Conservation (phyloP, 2,329 filamentous ascomycete genomes). For the Aspergillus melleus region DNA sequence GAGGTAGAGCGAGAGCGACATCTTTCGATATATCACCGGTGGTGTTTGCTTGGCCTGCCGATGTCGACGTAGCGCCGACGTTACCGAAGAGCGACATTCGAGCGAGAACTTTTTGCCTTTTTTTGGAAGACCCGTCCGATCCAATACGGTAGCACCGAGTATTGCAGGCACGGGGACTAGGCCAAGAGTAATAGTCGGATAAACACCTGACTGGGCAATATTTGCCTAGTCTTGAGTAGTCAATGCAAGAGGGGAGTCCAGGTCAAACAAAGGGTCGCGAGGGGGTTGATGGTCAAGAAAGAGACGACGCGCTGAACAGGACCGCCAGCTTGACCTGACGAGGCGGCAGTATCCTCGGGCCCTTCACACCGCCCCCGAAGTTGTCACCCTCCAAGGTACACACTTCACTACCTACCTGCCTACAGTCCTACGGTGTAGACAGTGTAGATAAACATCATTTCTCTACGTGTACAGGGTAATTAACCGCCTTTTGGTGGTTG, state of each 20-base stretch:
- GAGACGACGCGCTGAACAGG: neutral
- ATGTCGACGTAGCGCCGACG: slow-evolving; percentile 50
- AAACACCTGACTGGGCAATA: neutral
- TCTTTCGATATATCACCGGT: slow-evolving; percentile 91
- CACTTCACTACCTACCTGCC: no score
- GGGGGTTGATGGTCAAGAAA: neutral
- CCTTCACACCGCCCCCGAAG: slow-evolving; percentile 2
- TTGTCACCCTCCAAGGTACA: no score
- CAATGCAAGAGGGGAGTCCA: neutral
- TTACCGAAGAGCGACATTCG: slow-evolving; percentile 55
- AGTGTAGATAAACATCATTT: no score
- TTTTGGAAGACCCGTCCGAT: neutral
- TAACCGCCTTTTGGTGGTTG: no score
- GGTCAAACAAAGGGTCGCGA: neutral
- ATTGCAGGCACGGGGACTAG: neutral
- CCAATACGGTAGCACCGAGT: neutral
- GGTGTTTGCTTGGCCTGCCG: slow-evolving; percentile 62
- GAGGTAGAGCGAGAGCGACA: slow-evolving; percentile 73
- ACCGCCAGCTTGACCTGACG: neutral
- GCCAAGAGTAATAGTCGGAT: neutral
- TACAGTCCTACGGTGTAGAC: no score
- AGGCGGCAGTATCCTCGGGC: slow-evolving; percentile 4
- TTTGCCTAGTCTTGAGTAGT: neutral
- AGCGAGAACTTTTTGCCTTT: slow-evolving; percentile 20
- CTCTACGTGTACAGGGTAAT: no score